phyloP scores from a whole-genome alignment of 139 green algal genomes.

The Volvox africanus region DNA sequence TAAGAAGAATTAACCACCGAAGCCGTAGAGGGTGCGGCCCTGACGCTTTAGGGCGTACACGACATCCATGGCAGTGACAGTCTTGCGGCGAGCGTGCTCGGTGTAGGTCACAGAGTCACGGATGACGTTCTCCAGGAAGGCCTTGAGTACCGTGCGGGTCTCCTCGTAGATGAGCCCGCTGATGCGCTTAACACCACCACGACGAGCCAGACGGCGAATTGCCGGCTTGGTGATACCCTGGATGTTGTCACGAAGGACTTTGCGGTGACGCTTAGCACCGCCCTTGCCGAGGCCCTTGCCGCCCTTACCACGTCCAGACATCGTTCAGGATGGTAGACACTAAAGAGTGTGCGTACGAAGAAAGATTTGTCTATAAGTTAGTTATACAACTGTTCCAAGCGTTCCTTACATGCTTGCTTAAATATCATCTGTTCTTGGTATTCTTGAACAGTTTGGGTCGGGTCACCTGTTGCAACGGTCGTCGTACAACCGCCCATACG shows the following conservation, averaged over 20 bases:
- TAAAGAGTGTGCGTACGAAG: too few relatives aligned
- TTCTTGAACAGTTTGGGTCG: too few relatives aligned
- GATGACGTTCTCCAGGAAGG: slow-evolving; percentile 94
- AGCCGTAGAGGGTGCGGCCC: neutral
- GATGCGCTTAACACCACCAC: slow-evolving; percentile 84
- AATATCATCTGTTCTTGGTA: too few relatives aligned
- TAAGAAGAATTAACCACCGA: neutral
- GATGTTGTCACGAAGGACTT: slow-evolving; percentile 94
- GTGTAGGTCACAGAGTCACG: slow-evolving; percentile 97
- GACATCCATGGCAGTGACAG: slow-evolving; percentile 95
- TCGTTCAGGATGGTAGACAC: slow-evolving; percentile 16
- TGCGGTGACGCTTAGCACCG: slow-evolving; percentile 92
- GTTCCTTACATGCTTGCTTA: too few relatives aligned
- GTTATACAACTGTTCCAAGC: too few relatives aligned
- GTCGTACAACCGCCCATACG: too few relatives aligned
- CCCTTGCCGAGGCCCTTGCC: slow-evolving; percentile 93
- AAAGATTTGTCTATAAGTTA: too few relatives aligned
- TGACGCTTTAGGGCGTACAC: too few relatives aligned
- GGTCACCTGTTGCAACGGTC: too few relatives aligned
- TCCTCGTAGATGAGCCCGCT: too few relatives aligned
- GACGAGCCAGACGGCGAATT: slow-evolving; percentile 88
- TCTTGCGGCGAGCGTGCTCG: slow-evolving; percentile 96
- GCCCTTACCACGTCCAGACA: slow-evolving; percentile 91
- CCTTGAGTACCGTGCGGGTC: slow-evolving; percentile 64
- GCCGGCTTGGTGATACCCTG: slow-evolving; percentile 96